phyloP scores from a whole-genome alignment of 495 filamentous ascomycete genomes.

The Penicillium flavigenum region DNA sequence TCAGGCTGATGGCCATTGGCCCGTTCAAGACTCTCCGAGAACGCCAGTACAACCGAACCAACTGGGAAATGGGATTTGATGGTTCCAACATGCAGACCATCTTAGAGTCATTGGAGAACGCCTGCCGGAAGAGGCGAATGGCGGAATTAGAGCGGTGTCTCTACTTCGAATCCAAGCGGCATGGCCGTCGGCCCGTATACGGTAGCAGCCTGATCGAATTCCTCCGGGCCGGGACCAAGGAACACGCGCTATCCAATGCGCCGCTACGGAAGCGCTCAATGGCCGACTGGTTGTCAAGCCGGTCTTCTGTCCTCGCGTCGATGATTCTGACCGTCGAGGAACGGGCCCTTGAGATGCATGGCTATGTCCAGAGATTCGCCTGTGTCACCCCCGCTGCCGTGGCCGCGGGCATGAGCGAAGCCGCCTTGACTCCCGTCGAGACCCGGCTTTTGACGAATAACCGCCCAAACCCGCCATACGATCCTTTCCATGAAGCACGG shows the following conservation, averaged over 20 bases:
- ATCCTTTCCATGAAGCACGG: slow-evolving; percentile 92
- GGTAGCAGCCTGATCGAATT: slow-evolving; percentile 72
- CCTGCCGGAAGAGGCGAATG: slow-evolving; percentile 67
- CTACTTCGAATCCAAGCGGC: slow-evolving; percentile 77
- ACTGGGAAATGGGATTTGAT: slow-evolving; percentile 59
- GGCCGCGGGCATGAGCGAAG: slow-evolving; percentile 69
- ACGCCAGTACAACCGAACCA: slow-evolving; percentile 60
- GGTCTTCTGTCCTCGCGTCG: slow-evolving; percentile 63
- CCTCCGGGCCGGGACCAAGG: slow-evolving; percentile 60
- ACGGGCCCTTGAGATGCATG: slow-evolving; percentile 66
- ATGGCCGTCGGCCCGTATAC: slow-evolving; percentile 78
- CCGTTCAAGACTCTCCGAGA: slow-evolving; percentile 62
- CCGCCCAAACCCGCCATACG: slow-evolving; percentile 58
- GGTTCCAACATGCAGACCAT: slow-evolving; percentile 65
- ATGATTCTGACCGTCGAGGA: slow-evolving; percentile 74
- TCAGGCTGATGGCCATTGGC: slow-evolving; percentile 61
- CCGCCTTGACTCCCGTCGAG: slow-evolving; percentile 66
- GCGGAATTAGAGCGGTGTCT: slow-evolving; percentile 77
- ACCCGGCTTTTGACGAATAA: slow-evolving; percentile 50
- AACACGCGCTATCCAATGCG: slow-evolving; percentile 41
- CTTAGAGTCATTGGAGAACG: slow-evolving; percentile 69
- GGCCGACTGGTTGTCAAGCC: slow-evolving; percentile 72
- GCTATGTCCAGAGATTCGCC: slow-evolving; percentile 79
- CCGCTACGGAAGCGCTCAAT: slow-evolving; percentile 43
- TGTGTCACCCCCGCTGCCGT: slow-evolving; percentile 89